Evolutionary conservation across 2,329 filamentous ascomycete species (phyloP), one percentile per base, ranked within the genome.

Genomic region (Trichoderma koningiopsis): DNA sequence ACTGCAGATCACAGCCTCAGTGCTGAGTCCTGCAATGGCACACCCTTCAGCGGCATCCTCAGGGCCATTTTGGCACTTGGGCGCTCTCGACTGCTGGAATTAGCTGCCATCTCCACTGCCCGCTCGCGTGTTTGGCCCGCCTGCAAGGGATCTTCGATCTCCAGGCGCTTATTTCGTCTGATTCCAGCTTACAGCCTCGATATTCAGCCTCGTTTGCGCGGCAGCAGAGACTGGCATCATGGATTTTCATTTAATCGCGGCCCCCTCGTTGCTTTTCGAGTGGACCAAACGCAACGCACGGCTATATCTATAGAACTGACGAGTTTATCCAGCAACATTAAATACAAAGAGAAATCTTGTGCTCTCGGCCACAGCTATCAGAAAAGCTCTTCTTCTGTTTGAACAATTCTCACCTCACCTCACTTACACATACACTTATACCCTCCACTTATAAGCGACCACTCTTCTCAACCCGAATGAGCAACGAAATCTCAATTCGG

Each of bases 1-100:
- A 68, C 65, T 60, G 65, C 56, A 68, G 57, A 52, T 47, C 56
- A 61, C 65, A 68, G 65, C 65, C 49, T 53, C 65, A 57, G n/a
- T 37, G 65, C 56, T 68, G 65, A 43, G 64, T 49, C 22, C 65
- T 68, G 65, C 65, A 68, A 33, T 68, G 65, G 24, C 53, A 61
- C 65, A 53, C 33, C 40, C 57, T 40, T 52, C 52, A 27, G 11
- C 35, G 64, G 24, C 16, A 24, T 49, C 8, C 27, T 67, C 10
- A 13, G 31, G n/a, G 13, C 11, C 4, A 24, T 24, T 58, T 37
- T 56, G 5, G 33, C 37, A 0, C 19, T 49, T 31, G n/a, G 19
- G 7, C 22, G n/a, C 43, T 57, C 24, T 57, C 37, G 27, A 58
- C 19, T 37, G 40, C 52, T 59, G 64, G 49, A 58, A n/a, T 67